Conservation (phyloP, 306 rosid species). For the Trifolium fragiferum region DNA sequence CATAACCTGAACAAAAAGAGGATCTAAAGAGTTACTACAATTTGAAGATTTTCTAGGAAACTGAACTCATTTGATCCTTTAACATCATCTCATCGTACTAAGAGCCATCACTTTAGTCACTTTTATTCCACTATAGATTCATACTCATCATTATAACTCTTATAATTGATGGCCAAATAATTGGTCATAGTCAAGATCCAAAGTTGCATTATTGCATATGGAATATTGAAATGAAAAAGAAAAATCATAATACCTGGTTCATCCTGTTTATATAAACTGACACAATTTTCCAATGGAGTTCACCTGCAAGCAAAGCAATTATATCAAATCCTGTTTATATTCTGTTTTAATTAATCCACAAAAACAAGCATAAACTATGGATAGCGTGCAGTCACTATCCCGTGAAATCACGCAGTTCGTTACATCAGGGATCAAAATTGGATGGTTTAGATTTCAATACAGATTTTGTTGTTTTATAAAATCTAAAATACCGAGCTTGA, state of each 20-base stretch:
- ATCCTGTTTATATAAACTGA: conserved; percentile 82
- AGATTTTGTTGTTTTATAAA: no score
- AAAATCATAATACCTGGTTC: conserved; percentile 64
- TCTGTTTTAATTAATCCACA: not conserved
- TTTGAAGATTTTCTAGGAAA: conserved; percentile 48
- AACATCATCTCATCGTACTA: conserved; percentile 45
- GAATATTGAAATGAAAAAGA: not conserved
- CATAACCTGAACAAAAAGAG: conserved; percentile 91
- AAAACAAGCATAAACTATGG: no score
- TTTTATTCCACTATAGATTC: conserved; percentile 48
- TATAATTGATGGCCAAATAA: conserved; percentile 62
- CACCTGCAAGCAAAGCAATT: conserved; percentile 60
- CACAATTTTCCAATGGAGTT: conserved; percentile 97
- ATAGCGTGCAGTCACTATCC: no score
- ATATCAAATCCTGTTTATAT: conserved; percentile 13
- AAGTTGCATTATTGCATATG: not conserved
- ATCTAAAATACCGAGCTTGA: no score
- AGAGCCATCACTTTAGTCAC: conserved; percentile 46
- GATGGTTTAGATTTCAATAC: not conserved
- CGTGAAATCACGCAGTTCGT: no score
- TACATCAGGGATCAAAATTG: not conserved
- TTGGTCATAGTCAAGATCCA: conserved; percentile 33
- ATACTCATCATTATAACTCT: conserved; percentile 52
- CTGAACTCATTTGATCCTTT: conserved; percentile 40
- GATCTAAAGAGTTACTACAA: conserved; percentile 48